Evolutionary conservation across 345 rosid species (phyloP).

Genomic region (Anastatica hierochuntica): DNA sequence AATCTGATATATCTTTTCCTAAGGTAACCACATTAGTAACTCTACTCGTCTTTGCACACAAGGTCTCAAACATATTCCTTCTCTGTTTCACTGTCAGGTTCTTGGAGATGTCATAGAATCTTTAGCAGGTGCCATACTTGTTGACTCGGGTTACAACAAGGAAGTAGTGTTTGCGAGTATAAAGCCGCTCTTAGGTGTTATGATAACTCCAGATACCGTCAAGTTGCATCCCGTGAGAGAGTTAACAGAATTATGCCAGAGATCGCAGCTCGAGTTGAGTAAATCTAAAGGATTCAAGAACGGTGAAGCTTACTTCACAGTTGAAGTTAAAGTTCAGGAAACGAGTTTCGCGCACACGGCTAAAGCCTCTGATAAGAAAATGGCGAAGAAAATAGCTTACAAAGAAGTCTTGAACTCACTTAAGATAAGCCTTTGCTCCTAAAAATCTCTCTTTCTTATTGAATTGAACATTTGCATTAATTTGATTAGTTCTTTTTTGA

Average conservation of each 20-base stretch:
- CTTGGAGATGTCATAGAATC: conserved; percentile 90
- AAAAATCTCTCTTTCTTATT: background rate
- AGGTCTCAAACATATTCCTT: background rate
- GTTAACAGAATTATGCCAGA: conserved; percentile 48
- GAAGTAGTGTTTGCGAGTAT: conserved; percentile 49
- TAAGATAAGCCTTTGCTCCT: conserved; percentile 20
- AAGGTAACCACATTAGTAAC: conserved; percentile 37
- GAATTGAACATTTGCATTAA: no score
- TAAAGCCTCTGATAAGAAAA: conserved; percentile 33
- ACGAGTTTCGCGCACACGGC: conserved; percentile 25
- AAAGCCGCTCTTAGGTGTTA: conserved; percentile 59
- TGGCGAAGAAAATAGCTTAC: conserved; percentile 52
- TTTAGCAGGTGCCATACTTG: conserved; percentile 72
- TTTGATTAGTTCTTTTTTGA: no score
- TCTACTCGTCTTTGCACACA: background rate
- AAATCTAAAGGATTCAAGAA: conserved; percentile 10
- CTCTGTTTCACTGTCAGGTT: conserved; percentile 34
- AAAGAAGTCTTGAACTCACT: conserved; percentile 44
- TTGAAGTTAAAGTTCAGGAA: conserved; percentile 52
- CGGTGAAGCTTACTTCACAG: conserved; percentile 23
- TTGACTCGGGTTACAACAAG: conserved; percentile 69
- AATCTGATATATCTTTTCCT: conserved; percentile 61
- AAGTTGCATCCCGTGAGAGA: conserved; percentile 58
- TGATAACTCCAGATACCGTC: conserved; percentile 59
- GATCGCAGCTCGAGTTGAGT: conserved; percentile 19